Conservation (phyloP, 2,329 filamentous ascomycete genomes). For the Cladosporium sp. region DNA sequence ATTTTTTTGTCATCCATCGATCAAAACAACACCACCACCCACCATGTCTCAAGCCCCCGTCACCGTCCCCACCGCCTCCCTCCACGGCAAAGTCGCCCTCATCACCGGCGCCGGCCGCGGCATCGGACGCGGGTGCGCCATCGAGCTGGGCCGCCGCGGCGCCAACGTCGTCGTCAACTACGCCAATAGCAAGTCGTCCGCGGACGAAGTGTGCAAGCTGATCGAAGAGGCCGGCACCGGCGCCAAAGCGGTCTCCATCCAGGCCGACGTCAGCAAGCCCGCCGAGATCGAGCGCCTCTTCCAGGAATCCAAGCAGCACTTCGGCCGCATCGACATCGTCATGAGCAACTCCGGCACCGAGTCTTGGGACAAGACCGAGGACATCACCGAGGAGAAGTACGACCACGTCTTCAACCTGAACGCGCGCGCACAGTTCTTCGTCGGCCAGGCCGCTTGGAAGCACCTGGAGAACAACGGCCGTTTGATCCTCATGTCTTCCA, state of each 20-base stretch:
- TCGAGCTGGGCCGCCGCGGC: slow-evolving; percentile 63
- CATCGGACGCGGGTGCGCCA: slow-evolving; percentile 62
- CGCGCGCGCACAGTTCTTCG: slow-evolving; percentile 70
- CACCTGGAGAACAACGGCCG: slow-evolving; percentile 66
- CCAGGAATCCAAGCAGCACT: slow-evolving; percentile 39
- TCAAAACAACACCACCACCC: slow-evolving; percentile 11
- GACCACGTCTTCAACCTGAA: slow-evolving; percentile 68
- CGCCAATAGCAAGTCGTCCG: slow-evolving; percentile 49
- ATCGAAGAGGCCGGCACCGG: slow-evolving; percentile 45
- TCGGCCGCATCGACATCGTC: slow-evolving; percentile 46
- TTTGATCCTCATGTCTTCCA: slow-evolving; percentile 70
- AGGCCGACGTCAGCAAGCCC: slow-evolving; percentile 54
- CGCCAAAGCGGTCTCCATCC: slow-evolving; percentile 53
- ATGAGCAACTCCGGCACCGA: slow-evolving; percentile 58
- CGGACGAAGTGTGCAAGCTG: slow-evolving; percentile 45
- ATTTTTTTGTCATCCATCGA: background rate
- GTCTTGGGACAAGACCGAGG: slow-evolving; percentile 63
- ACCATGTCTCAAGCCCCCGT: slow-evolving; percentile 31
- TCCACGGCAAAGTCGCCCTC: slow-evolving; percentile 53
- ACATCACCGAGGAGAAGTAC: slow-evolving; percentile 66
- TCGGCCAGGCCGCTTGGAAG: slow-evolving; percentile 70
- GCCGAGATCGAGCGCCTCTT: slow-evolving; percentile 57
- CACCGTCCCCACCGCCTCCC: slow-evolving; percentile 45
- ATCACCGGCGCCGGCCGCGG: slow-evolving; percentile 64
- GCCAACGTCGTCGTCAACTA: slow-evolving; percentile 64